Conservation (phyloP, 495 filamentous ascomycete genomes). For the Lasiosphaeria miniovina region DNA sequence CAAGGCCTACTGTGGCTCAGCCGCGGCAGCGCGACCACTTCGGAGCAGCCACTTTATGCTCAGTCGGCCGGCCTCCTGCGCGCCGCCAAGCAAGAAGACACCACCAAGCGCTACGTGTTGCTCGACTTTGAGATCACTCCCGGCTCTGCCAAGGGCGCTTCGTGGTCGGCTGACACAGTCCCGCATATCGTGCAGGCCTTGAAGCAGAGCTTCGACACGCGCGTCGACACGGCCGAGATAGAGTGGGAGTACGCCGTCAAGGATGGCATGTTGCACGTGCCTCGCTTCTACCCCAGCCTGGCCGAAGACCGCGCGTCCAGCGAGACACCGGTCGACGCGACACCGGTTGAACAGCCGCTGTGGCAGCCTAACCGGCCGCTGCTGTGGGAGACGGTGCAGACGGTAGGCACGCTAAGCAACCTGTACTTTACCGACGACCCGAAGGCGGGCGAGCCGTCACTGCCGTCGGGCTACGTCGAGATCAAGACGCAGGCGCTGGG, state of each 20-base stretch:
- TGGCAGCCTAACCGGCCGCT: constrained; percentile 26
- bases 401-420: constrained; percentile 29
- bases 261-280: constrained; percentile 16
- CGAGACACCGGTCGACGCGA: constrained; percentile 4
- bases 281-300: constrained; percentile 17
- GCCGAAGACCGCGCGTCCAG: constrained; percentile 15
- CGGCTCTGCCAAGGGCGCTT: neutral
- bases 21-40: constrained; percentile 9
- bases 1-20: constrained; percentile 20
- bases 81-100: constrained; percentile 16
- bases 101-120: constrained; percentile 13
- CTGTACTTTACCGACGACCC: constrained; percentile 28
- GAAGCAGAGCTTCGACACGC: neutral
- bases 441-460: neutral
- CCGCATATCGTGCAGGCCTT: constrained; percentile 4
- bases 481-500: constrained; percentile 36
- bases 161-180: constrained; percentile 1
- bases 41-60: constrained; percentile 7
- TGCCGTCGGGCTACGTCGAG: constrained; percentile 27
- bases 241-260: constrained; percentile 26
- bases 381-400: constrained; percentile 20
- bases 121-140: constrained; percentile 16
- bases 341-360: constrained; percentile 16
- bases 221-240: neutral
- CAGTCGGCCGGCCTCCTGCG: constrained; percentile 15